phyloP scores from a whole-genome alignment of 2,329 filamentous ascomycete species.

The Fusarium tupiense region DNA sequence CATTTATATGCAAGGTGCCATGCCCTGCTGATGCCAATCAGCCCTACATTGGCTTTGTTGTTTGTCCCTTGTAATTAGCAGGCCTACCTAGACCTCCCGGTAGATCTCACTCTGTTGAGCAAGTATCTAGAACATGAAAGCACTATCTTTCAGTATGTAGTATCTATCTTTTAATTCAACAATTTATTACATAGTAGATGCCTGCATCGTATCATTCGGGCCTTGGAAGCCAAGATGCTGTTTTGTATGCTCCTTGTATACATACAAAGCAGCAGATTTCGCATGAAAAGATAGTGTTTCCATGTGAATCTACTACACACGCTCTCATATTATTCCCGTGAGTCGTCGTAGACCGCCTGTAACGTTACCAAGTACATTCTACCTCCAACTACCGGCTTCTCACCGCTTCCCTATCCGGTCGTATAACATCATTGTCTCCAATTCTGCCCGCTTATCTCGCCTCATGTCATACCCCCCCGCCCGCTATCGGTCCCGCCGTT shows the following conservation, averaged over 20 bases:
- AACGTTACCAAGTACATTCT: not conserved
- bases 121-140: not conserved
- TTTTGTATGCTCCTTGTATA: not conserved
- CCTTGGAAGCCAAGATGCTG: not conserved
- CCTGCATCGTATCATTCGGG: not conserved
- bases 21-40: not conserved
- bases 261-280: not conserved
- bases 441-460: slow-evolving; percentile 35
- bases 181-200: not conserved
- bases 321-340: not conserved
- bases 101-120: not conserved
- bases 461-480: slow-evolving; percentile 21
- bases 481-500: slow-evolving; percentile 36
- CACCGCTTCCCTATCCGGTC: slow-evolving; percentile 17
- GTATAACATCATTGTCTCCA: not conserved
- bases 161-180: not conserved
- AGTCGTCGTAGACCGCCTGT: not conserved
- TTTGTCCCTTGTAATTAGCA: not conserved
- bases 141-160: not conserved
- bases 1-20: not conserved
- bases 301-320: not conserved
- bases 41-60: not conserved
- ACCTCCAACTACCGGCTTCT: not conserved
- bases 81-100: not conserved
- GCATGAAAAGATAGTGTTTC: not conserved